Evolutionary conservation across 148 eudicot species (phyloP).

Genomic region (Linanthus parryae): DNA sequence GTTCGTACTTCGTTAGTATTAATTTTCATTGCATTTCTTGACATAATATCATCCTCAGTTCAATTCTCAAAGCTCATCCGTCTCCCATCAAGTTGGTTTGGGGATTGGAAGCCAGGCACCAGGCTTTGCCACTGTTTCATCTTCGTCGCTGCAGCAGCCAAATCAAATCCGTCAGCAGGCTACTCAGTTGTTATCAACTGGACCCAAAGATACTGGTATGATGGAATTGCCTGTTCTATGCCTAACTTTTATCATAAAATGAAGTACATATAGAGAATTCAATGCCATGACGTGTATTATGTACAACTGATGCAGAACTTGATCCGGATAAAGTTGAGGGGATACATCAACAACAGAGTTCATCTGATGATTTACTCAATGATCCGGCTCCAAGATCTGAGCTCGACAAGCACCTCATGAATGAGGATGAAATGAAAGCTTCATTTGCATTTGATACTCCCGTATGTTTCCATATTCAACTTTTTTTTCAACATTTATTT

Average conservation of each 20-base stretch:
- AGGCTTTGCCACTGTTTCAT: constrained; percentile 41
- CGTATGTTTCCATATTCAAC: too few relatives aligned
- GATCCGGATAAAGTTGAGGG: constrained; percentile 51
- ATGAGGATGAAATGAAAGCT: constrained; percentile 68
- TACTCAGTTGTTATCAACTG: constrained; percentile 32
- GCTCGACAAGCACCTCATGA: constrained; percentile 50
- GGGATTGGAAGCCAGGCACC: constrained; percentile 69
- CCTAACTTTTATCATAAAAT: not conserved
- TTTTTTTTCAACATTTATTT: too few relatives aligned
- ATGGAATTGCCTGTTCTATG: not conserved
- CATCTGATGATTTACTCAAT: constrained; percentile 47
- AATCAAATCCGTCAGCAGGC: constrained; percentile 48
- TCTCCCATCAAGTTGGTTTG: constrained; percentile 60
- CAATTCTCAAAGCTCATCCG: constrained; percentile 72
- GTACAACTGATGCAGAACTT: constrained; percentile 33
- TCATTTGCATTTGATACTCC: constrained; percentile 52
- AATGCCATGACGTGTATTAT: not conserved
- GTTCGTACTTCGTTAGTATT: not conserved
- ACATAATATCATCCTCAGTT: constrained; percentile 67
- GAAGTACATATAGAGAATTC: not conserved
- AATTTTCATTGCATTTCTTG: constrained; percentile 6
- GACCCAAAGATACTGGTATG: constrained; percentile 70
- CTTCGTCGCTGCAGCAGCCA: constrained; percentile 67
- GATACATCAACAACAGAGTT: constrained; percentile 56
- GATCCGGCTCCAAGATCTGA: constrained; percentile 55